Evolutionary conservation across 179 eudicot genomes (phyloP).

Genomic region (Silene vulgaris): DNA sequence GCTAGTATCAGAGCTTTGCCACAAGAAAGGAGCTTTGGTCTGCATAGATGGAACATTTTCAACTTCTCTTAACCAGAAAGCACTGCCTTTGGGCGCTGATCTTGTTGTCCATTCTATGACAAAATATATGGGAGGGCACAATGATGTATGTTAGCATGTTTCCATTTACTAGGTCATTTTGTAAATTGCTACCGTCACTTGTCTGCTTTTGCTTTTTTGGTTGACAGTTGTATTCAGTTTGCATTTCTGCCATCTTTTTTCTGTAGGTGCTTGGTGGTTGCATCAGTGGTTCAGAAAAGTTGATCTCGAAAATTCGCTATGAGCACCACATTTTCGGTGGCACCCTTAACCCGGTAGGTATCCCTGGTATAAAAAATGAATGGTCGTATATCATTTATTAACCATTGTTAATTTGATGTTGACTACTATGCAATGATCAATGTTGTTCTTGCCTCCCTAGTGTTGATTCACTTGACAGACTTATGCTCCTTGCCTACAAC

Average conservation of each 20-base stretch:
- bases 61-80: slow-evolving; percentile 94
- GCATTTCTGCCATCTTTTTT: neutral
- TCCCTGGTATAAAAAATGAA: neutral
- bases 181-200: neutral
- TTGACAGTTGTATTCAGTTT: slow-evolving; percentile 9
- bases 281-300: slow-evolving; percentile 67
- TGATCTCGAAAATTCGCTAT: slow-evolving; percentile 55
- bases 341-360: slow-evolving; percentile 79
- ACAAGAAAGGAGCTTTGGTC: slow-evolving; percentile 78
- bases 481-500: neutral
- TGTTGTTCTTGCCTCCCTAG: neutral
- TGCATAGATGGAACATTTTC: slow-evolving; percentile 95
- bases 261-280: slow-evolving; percentile 85
- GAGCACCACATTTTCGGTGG: slow-evolving; percentile 93
- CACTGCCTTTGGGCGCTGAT: slow-evolving; percentile 90
- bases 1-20: slow-evolving; percentile 90
- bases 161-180: neutral
- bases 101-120: slow-evolving; percentile 84
- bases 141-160: slow-evolving; percentile 56
- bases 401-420: neutral
- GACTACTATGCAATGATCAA: neutral
- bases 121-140: slow-evolving; percentile 83
- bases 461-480: neutral
- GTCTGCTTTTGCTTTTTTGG: neutral
- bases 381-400: neutral